Conservation (phyloP, 352 stramenopile genomes). For the Globisporangium ultimum region DNA sequence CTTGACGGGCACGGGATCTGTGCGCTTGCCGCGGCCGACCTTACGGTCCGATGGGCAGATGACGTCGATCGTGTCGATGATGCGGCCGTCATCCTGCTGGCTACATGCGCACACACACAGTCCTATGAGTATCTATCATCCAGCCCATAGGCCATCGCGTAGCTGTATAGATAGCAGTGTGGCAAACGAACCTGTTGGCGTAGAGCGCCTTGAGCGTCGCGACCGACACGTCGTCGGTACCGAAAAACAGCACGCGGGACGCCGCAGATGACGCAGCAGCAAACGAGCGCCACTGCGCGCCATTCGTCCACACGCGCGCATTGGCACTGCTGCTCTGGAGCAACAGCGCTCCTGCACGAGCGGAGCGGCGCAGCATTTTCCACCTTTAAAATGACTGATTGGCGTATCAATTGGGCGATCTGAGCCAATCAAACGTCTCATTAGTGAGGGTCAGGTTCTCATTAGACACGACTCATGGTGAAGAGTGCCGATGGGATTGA, state of each 20-base stretch:
- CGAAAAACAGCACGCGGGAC: conserved; percentile 82
- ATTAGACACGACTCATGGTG: too few relatives aligned
- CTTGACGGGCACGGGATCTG: conserved; percentile 74
- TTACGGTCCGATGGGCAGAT: conserved; percentile 81
- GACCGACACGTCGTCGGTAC: conserved; percentile 81
- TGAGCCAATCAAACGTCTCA: too few relatives aligned
- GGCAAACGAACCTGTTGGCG: conserved; percentile 41
- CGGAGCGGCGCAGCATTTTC: neutral
- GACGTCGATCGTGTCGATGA: conserved; percentile 62
- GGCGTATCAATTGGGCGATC: too few relatives aligned
- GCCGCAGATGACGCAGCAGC: conserved; percentile 4
- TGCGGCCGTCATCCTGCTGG: conserved; percentile 17
- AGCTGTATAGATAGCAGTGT: neutral
- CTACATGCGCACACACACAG: conserved; percentile 14
- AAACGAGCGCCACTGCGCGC: conserved; percentile 7
- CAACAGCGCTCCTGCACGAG: neutral
- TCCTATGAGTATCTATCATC: neutral
- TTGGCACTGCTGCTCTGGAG: neutral
- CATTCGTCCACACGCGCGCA: neutral
- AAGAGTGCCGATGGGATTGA: too few relatives aligned
- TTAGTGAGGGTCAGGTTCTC: too few relatives aligned
- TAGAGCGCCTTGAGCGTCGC: conserved; percentile 69
- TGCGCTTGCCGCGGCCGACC: conserved; percentile 46
- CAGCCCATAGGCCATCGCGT: neutral
- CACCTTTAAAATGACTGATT: too few relatives aligned